Conservation (phyloP, 2,329 filamentous ascomycete species). For the Ophiostoma populinum region DNA sequence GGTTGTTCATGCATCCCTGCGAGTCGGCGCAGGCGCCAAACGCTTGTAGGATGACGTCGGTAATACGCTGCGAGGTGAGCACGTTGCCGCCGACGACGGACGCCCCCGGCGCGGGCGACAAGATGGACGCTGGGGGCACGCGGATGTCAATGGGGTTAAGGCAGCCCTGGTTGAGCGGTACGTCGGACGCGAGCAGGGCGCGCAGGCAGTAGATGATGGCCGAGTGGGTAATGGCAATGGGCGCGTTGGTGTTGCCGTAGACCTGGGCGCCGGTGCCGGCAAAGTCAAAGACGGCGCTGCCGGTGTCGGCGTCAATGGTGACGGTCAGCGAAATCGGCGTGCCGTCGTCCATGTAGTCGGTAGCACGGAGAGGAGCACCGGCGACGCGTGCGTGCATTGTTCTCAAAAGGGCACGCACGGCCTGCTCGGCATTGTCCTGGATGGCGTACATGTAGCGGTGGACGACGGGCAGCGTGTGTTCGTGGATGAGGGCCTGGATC, state of each 20-base stretch:
- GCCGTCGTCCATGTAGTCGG: conserved; percentile 25
- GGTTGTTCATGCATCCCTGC: conserved; percentile 18
- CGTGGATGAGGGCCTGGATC: conserved; percentile 53
- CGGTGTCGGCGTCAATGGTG: conserved; percentile 16
- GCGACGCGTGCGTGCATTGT: conserved; percentile 38
- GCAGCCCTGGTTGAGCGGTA: conserved; percentile 24
- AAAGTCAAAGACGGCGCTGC: conserved; percentile 21
- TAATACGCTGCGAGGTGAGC: conserved; percentile 18
- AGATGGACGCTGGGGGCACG: conserved; percentile 18
- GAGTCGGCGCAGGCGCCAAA: conserved; percentile 15
- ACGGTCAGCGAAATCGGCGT: conserved; percentile 19
- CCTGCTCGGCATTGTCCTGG: conserved; percentile 56
- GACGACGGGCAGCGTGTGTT: conserved; percentile 51
- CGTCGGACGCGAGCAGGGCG: conserved; percentile 19
- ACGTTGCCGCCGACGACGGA: conserved; percentile 25
- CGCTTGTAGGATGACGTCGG: conserved; percentile 18
- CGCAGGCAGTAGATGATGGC: conserved; percentile 23
- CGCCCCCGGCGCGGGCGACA: conserved; percentile 15
- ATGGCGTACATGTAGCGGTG: conserved; percentile 67
- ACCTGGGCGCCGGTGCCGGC: conserved; percentile 16
- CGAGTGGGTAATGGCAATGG: conserved; percentile 10
- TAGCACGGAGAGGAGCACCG: conserved; percentile 14
- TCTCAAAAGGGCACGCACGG: conserved; percentile 54
- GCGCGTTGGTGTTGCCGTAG: conserved; percentile 10
- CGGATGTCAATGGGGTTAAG: conserved; percentile 18